Evolutionary conservation across 2,329 filamentous ascomycete genomes (phyloP), one percentile per base, ranked within the genome.

Genomic region (Ceratocystis albifundus): DNA sequence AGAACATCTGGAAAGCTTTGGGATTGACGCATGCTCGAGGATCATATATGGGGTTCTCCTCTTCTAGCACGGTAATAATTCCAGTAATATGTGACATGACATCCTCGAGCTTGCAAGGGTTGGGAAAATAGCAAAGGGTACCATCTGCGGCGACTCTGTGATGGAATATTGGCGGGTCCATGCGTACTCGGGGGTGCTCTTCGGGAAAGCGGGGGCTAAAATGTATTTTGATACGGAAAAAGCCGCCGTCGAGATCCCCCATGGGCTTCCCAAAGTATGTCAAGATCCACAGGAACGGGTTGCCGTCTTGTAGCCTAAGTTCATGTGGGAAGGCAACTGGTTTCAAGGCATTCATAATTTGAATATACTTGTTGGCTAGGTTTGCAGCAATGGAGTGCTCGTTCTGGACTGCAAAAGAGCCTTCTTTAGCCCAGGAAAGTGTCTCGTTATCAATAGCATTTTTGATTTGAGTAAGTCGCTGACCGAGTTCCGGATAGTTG

Each of bases 231-330:
- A 96, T 87, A 68, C 84, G 84, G 77, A 97, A 93, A 68, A 97
- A 82, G 1, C 93, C 91, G 17, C 92, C 93, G 71, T 97, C 93
- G 1, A 97, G 83, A 70, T 96, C 91, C 4, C 91, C 96, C 88
- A 94, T 95, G 0, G 91, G 90, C 65, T 87, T 84, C 30, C 94
- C 94, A 73, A 96, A 95, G 74, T 96, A 92, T 1, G 90, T 94
- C 68, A 97, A 74, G 22, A 82, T 76, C 94, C 94, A 97, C 22
- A 93, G 80, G 72, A 96, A 96, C 0, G 93, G 92, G 71, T 96
- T 97, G 48, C 81, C 83, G 69, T 94, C 81, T 36, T 88, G 86
- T 5, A 97, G 78, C 66, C 86, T 83, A 46, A 97, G 77, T 70
- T 91, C 87, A 67, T 96, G 80, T 0, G 89, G 87, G 30, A 85